Base-by-base conservation (phyloP, 2,329 filamentous ascomycete genomes). In the Arachnopeziza araneosa region DNA sequence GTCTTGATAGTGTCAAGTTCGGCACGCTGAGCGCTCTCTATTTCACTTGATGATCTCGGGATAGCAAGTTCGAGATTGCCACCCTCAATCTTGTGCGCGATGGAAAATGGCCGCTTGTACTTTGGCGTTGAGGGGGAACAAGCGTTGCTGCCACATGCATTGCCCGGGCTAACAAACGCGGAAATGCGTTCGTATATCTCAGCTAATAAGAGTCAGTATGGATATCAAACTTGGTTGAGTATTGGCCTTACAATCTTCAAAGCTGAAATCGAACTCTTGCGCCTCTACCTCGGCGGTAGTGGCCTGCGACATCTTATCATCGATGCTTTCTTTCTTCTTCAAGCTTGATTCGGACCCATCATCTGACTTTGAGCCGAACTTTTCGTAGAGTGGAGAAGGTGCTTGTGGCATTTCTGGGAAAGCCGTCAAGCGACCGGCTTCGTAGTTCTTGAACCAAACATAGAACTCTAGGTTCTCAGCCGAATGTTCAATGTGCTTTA, bases 401-500 rank as follows among this genome's bases (percentile, higher is more conserved):
- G 57, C 55, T 24, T 57, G 53, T 51, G 61, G 61, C 24, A 58
- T 21, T 26, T 65, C 63, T 52, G 63, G 61, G 44, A 44, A 44
- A 19, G 64, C 60, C 10, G 64, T 66, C 48, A 64, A 58, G 49
- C 62, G 62, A 21, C 64, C 66, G 10, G 68, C 64, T 63, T 80
- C 74, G 59, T 78, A 80, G 65, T 76, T 77, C 62, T 75, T 76
- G 71, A 73, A 79, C 78, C 78, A 80, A 49, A 80, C 72, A 63
- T 78, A 80, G 60, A 80, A 80, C 67, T 80, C 78, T 9, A 80
- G 73, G 63, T 80, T 80, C 69, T 80, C 78, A 0, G 76, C 71
- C 1, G 77, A 79, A 68, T 73, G 76, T 66, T 80, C 78, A 54
- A 80, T 78, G 64, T 80, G 75, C 67, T 79, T 79, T 54, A 80